Percentiles rank a stretch among this genome's conserved stretches.
Conservation (phyloP, 345 rosid species). For the Salix caprea region DNA sequence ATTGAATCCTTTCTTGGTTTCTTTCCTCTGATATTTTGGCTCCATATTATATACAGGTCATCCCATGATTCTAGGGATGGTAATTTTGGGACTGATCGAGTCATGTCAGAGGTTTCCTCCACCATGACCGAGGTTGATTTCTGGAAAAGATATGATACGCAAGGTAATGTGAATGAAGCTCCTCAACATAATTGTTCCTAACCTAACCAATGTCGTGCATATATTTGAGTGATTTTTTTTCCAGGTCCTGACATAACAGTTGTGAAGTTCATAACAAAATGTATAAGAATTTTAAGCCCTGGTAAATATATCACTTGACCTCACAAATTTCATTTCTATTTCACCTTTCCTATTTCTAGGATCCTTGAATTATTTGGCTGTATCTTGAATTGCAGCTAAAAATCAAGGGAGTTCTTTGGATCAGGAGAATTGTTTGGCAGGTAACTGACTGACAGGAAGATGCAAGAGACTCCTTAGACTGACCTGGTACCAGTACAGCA, state of each 20-base stretch:
- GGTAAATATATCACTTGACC: slow-evolving; percentile 33
- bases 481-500: slow-evolving; percentile 25
- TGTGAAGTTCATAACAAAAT: slow-evolving; percentile 57
- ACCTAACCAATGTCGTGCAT: background rate
- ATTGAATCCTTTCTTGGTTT: background rate
- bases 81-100: slow-evolving; percentile 31
- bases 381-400: slow-evolving; percentile 42
- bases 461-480: slow-evolving; percentile 17
- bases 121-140: slow-evolving; percentile 36
- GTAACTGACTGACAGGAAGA: slow-evolving; percentile 23
- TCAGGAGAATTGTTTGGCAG: slow-evolving; percentile 22
- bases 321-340: background rate
- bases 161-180: slow-evolving; percentile 30
- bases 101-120: slow-evolving; percentile 47
- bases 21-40: slow-evolving; percentile 8
- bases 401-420: slow-evolving; percentile 19
- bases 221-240: slow-evolving; percentile 7
- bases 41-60: slow-evolving; percentile 27
- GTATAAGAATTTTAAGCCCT: slow-evolving; percentile 62
- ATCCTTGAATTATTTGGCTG: background rate
- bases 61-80: slow-evolving; percentile 45
- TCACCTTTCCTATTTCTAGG: background rate
- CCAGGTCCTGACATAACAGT: slow-evolving; percentile 55
- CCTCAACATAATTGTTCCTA: background rate
- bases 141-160: slow-evolving; percentile 33